Evolutionary conservation across 345 rosid genomes (phyloP).

Genomic region (rapeseed (Brassica napus)): DNA sequence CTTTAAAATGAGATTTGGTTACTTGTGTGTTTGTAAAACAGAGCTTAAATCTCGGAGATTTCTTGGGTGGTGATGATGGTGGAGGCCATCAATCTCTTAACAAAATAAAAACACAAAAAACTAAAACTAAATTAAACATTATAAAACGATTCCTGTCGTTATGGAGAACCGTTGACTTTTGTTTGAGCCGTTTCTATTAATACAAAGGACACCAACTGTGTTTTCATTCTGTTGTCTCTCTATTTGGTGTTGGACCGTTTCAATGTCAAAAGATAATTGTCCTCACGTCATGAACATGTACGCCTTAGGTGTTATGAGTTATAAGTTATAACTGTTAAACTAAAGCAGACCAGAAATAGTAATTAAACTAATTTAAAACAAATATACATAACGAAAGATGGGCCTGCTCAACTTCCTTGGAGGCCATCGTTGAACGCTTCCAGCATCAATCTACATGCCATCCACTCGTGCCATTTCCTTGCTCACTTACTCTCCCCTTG

Average conservation of each 20-base stretch:
- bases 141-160: conserved; percentile 37
- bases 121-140: conserved; percentile 26
- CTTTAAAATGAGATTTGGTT: conserved; percentile 26
- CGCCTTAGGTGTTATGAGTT: background rate
- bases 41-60: conserved; percentile 39
- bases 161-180: conserved; percentile 40
- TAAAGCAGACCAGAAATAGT: background rate
- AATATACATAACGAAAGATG: background rate
- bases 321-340: background rate
- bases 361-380: conserved; percentile 1
- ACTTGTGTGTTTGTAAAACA: conserved; percentile 31
- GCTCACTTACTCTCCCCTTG: conserved; percentile 2
- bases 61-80: conserved; percentile 33
- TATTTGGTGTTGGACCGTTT: conserved; percentile 27
- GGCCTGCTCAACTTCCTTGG: conserved; percentile 23
- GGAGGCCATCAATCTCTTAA: conserved; percentile 41
- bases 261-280: conserved; percentile 30
- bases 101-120: conserved; percentile 4
- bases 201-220: conserved; percentile 22
- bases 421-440: conserved; percentile 26
- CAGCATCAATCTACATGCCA: conserved; percentile 28
- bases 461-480: conserved; percentile 26
- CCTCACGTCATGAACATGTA: conserved; percentile 33
- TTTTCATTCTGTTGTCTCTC: background rate
- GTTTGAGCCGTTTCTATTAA: conserved; percentile 38